A percentile compares a stretch with the other conserved stretches of the same genome.
Conservation (phyloP, 2,329 filamentous ascomycete genomes). For the Scedosporium apiospermum region DNA sequence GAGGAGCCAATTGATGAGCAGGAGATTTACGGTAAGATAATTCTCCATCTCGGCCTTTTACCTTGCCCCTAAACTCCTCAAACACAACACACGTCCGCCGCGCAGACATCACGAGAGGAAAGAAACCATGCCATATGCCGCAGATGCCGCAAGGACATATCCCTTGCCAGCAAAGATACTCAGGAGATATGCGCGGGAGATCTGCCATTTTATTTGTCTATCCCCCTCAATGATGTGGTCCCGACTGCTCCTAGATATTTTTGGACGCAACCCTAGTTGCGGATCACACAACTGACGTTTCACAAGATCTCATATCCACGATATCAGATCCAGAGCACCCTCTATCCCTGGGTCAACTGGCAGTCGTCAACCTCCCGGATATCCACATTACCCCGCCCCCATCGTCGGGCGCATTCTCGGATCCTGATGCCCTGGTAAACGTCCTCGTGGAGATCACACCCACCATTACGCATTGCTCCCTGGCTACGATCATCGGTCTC, state of each 20-base stretch:
- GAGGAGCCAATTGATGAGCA: constrained; percentile 90
- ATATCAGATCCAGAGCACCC: constrained; percentile 97
- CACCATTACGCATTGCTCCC: constrained; percentile 91
- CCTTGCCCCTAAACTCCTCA: constrained; percentile 8
- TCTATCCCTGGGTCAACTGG: constrained; percentile 82
- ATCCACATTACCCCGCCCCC: constrained; percentile 54
- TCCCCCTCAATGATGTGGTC: neutral
- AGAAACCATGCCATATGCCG: neutral
- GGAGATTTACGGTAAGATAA: constrained; percentile 74
- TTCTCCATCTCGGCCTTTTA: constrained; percentile 1
- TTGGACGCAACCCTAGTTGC: neutral
- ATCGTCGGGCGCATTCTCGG: constrained; percentile 24
- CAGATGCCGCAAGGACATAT: neutral
- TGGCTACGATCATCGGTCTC: constrained; percentile 92
- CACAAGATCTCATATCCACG: constrained; percentile 81
- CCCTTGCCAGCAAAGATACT: neutral
- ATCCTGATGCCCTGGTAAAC: constrained; percentile 49
- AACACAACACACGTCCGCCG: constrained; percentile 3
- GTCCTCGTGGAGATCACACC: constrained; percentile 88
- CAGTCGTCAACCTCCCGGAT: constrained; percentile 92
- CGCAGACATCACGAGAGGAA: neutral
- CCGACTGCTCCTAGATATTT: no score
- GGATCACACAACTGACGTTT: constrained; percentile 22
- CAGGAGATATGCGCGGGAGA: neutral
- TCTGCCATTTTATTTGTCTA: neutral